Conservation (phyloP, 441 rosid genomes). For the Rhodomyrtus psidioides region DNA sequence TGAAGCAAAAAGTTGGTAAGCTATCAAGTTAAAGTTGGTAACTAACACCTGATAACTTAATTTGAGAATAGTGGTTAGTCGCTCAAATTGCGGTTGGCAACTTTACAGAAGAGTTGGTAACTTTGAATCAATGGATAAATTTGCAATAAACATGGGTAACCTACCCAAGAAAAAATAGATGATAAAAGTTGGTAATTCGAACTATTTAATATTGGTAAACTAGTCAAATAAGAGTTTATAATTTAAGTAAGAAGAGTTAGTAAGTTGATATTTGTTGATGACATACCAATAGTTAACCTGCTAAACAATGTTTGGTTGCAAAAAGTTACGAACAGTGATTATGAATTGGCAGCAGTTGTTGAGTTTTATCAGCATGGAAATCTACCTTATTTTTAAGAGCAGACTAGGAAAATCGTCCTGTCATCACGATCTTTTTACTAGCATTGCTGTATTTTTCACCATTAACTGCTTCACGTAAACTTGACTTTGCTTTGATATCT, state of each 20-base stretch:
- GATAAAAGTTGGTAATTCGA: background rate
- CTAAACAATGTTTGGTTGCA: background rate
- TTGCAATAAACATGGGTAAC: background rate
- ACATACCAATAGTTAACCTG: background rate
- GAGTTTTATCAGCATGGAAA: background rate
- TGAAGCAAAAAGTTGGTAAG: background rate
- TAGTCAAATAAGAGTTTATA: background rate
- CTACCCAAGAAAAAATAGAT: background rate
- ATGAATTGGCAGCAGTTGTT: background rate
- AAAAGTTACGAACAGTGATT: background rate
- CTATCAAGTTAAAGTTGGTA: background rate
- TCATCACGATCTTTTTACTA: background rate
- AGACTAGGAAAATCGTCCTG: background rate
- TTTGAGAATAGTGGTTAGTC: background rate
- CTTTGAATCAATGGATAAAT: background rate
- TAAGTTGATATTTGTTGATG: background rate
- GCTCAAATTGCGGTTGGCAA: background rate
- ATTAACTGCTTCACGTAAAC: constrained; percentile 4
- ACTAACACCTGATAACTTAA: background rate
- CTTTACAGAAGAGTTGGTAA: background rate
- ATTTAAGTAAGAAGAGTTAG: background rate
- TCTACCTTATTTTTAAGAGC: background rate
- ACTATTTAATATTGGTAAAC: background rate
- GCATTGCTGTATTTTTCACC: constrained; percentile 1
- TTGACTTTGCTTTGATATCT: background rate